Evolutionary conservation across 495 filamentous ascomycete genomes (phyloP), one percentile per base, ranked within the genome.

Genomic region (Penicillium bialowiezense): DNA sequence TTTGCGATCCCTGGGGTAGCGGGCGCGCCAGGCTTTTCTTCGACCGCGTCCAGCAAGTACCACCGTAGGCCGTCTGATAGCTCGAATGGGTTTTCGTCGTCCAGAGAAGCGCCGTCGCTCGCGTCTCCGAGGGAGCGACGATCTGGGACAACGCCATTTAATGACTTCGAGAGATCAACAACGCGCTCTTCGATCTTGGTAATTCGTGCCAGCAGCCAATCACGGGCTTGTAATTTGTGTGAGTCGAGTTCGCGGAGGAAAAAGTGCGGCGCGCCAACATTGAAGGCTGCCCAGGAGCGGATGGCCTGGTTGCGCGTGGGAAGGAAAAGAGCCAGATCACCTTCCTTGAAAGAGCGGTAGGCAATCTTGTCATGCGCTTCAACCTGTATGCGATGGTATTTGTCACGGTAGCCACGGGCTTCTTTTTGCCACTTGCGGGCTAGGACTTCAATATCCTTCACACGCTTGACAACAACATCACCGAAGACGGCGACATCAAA

Each of bases 81-180:
- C 54, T 96, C 91, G 58, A 97, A 99, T 2, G 93, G 93, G 62
- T 99, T 99, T 49, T 99, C 93, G 51, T 98, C 91, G 35, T 93
- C 90, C n/a, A 85, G 74, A 5, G 80, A 81, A 15, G 75, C 72
- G 12, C 72, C 78, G 43, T 85, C 83, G 64, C 73, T 80, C 24
- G 68, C 68, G 31, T 73, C 69, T 7, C 72, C 76, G 6, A 82
- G 66, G 3, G 80, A 83, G 37, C 68, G 66, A 35, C 77, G 71
- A 45, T 85, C 83, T 56, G 79, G 64, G 68, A 76, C 84, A 28
- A 54, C 59, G 9, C 63, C 64, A 44, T 81, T 80, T 58, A 89
- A 73, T 3, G 84, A 79, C 62, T 86, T 90, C 32, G 89, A 92
- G 1, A 99, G 73, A 65, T 99, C 91, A 1, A 99, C 93, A 7